These are phyloP conservation scores for Coniella lustricola DNA, from an alignment of 2,329 filamentous ascomycete species.

Conservation along the genomic window DNA sequence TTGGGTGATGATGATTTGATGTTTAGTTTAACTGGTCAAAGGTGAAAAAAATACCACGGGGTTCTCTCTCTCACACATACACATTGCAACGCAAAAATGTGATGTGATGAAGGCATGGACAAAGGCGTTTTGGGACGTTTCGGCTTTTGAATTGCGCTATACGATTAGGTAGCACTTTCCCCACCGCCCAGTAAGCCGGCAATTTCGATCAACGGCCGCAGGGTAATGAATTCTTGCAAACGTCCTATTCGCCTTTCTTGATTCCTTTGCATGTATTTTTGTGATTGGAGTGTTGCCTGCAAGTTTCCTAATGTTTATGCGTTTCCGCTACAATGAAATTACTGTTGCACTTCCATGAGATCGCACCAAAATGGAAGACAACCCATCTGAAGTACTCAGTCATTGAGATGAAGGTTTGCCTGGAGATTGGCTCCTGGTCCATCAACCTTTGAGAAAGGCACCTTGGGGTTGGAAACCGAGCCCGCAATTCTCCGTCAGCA, in stretches of 20 bases:
- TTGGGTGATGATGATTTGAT: slow-evolving; percentile 7
- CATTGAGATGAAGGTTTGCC: too few relatives aligned
- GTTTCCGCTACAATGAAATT: too few relatives aligned
- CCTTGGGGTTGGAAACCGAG: too few relatives aligned
- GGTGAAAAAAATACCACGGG: slow-evolving; percentile 6
- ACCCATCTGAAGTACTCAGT: too few relatives aligned
- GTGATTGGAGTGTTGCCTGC: neutral
- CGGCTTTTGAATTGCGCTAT: slow-evolving; percentile 17
- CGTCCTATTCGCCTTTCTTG: slow-evolving; percentile 12
- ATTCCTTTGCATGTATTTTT: neutral
- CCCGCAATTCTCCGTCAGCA: too few relatives aligned
- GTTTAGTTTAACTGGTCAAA: slow-evolving; percentile 14
- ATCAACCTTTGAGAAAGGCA: too few relatives aligned
- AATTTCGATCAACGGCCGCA: slow-evolving; percentile 8
- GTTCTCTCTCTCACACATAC: slow-evolving; percentile 9
- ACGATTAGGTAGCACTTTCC: slow-evolving; percentile 14
- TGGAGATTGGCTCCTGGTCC: too few relatives aligned
- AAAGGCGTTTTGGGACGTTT: slow-evolving; percentile 17
- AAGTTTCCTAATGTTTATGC: too few relatives aligned
- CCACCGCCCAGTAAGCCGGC: slow-evolving; percentile 11
- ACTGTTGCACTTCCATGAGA: too few relatives aligned
- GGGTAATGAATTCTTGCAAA: slow-evolving; percentile 18
- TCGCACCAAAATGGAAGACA: too few relatives aligned
- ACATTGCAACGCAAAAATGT: too few relatives aligned
- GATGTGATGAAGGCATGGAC: slow-evolving; percentile 16